Base-by-base conservation (phyloP, 2,329 filamentous ascomycete genomes). In the Dryadomyces quercivorus region DNA sequence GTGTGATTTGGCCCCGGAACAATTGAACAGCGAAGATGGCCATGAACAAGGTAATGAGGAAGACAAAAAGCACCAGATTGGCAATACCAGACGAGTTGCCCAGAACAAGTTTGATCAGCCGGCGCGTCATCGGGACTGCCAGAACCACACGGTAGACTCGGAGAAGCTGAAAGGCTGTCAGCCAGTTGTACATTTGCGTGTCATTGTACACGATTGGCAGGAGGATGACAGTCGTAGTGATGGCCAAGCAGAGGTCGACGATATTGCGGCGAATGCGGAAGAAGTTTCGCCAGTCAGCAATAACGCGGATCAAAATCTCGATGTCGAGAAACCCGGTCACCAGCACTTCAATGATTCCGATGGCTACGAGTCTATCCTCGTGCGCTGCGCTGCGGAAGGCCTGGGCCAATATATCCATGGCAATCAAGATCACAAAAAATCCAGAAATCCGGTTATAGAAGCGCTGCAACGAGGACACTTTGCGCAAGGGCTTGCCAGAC, bases 41-140 rank as follows among this genome's bases (percentile, higher is more conserved):
- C 61, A 91, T 87, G 48, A 98, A 76, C 64, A 95, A 97, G 0
- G 91, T 96, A 64, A 96, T 88, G 52, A 98, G 75, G 65, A 97
- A 95, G 63, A 98, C 90, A 66, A 98, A 98, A 18, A 97, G 74
- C 71, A 98, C 94, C 58, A 98, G 73, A 65, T 98, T 98, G 43
- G 87, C 79, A 58, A 98, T 85, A 86, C 94, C 94, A 47, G 84
- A 81, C 5, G 90, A 85, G 65, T 97, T 97, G 58, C 93, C 86
- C 57, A 98, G 77, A 2, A 98, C 93, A 38, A 94, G 77, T 60
- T 86, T 73, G 64, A 98, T 93, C 53, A 98, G 78, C 59, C 90
- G 85, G 59, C 88, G 78, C 0, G 91, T 98, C 61, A 96, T 81
- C 5, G 90, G 84, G 45, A 98, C 81, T 16, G 89, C 90, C 63